Evolutionary conservation across 73 alveolate genomes (phyloP), one percentile per base, ranked within the genome.

Genomic region (Blepharisma stoltei): DNA sequence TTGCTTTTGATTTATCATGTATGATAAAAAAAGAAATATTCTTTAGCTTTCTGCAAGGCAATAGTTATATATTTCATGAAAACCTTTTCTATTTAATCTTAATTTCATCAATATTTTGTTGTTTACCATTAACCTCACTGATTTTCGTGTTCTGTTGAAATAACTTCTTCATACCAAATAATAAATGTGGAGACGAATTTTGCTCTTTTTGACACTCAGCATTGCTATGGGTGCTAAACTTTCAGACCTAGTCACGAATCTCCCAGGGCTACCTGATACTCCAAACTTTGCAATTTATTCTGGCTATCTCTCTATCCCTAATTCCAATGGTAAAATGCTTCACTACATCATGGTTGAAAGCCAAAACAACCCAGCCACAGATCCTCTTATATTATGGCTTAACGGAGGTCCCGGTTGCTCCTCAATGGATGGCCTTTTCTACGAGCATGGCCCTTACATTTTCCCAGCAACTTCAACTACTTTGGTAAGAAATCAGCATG

Each of bases 401-500:
- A 95, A 93, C 84, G 98, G 99, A 50, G 98, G 99, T 6, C 99
- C 99, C 6, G 97, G 98, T 0, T 95, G 98, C 81, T 93, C 99
- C 6, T 83, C 96, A 14, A 78, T 95, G 91, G 85, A 83, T 45
- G 98, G 97, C 8, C 85, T 89, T 85, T 66, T 88, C 48, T 82
- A 86, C 80, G 98, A 93, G 80, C 90, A 90, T 54, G 98, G 99
- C 2, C 99, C 99, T 4, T 88, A 70, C 71, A 83, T 87, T 7
- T 71, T 84, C 65, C 52, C 75, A 55, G 77, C 78, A 7, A 92
- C 81, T 44, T 76, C 68, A 27, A 81, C 78, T 6, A 80, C 82
- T 52, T 80, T 81, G 67, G 37, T 54, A 5, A 54, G 49, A 38
- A 93, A 93, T 86, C 93, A 85, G 38, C 88, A 83, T 75, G 67